These are phyloP conservation scores for Stachybotrys chartarum DNA, from an alignment of 2,329 filamentous ascomycete genomes.

Conservation along the genomic window DNA sequence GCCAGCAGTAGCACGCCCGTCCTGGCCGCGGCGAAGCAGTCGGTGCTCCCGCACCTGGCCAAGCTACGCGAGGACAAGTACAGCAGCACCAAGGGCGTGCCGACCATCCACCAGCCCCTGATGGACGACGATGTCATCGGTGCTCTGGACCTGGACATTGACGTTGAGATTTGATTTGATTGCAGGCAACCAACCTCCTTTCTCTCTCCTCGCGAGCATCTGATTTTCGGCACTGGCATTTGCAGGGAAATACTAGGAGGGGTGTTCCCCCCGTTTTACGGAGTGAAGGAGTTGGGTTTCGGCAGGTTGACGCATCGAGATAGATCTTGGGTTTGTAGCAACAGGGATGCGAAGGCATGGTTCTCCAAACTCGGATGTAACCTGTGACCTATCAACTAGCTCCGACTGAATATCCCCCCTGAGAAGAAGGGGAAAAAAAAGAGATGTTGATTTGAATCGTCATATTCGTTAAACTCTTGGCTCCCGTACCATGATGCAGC, in stretches of 20 bases:
- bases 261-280: no score
- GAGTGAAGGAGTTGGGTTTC: neutral
- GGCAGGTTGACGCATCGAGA: neutral
- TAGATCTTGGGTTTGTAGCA: neutral
- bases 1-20: conserved; percentile 37
- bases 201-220: no score
- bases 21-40: conserved; percentile 31
- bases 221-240: no score
- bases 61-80: conserved; percentile 47
- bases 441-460: neutral
- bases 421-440: neutral
- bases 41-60: conserved; percentile 42
- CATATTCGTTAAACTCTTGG: neutral
- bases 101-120: conserved; percentile 68
- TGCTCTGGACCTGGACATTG: conserved; percentile 81
- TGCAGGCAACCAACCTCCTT: neutral
- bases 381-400: no score
- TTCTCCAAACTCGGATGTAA: no score
- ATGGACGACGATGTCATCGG: conserved; percentile 93
- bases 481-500: conserved; percentile 8
- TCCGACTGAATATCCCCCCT: no score
- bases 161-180: conserved; percentile 78
- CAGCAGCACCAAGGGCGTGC: conserved; percentile 51
- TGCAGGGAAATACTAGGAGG: no score
- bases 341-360: neutral